A percentile compares a stretch with the other conserved stretches of the same genome.
These are phyloP conservation scores for Penicillium sp. DNA, from an alignment of 2,329 filamentous ascomycete genomes.

Conservation along the genomic window DNA sequence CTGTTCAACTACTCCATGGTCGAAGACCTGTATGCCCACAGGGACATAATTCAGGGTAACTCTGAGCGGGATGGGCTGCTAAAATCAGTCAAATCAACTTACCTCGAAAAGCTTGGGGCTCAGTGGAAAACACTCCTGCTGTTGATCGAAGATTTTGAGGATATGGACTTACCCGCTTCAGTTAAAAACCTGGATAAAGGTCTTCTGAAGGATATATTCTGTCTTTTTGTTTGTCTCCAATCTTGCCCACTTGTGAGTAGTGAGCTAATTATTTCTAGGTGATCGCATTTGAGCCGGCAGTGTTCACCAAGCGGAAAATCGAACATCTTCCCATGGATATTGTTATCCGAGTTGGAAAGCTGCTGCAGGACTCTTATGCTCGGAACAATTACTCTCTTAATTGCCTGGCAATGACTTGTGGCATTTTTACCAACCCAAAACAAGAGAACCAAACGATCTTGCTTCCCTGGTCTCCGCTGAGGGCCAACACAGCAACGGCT, in stretches of 20 bases:
- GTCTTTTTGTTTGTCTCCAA: constrained; percentile 4
- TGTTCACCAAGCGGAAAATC: background rate
- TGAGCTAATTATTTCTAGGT: constrained; percentile 1
- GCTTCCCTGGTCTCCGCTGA: constrained; percentile 10
- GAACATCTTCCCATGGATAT: constrained; percentile 4
- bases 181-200: background rate
- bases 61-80: constrained; percentile 1
- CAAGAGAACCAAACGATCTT: background rate
- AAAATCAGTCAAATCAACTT: background rate
- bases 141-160: background rate
- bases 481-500: background rate
- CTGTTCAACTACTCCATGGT: constrained; percentile 2
- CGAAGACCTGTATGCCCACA: background rate
- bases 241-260: background rate
- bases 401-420: constrained; percentile 3
- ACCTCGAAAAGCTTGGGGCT: background rate
- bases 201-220: constrained; percentile 3
- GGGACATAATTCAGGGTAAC: background rate
- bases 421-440: constrained; percentile 6
- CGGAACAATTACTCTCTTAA: background rate
- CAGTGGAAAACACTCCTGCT: constrained; percentile 1
- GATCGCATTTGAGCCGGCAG: constrained; percentile 1
- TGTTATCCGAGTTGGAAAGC: background rate
- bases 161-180: background rate
- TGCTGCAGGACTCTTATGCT: background rate